Percentiles rank a stretch among this genome's conserved stretches.
Evolutionary conservation across 2,329 filamentous ascomycete species (phyloP).

Genomic region (Blastomyces silverae): DNA sequence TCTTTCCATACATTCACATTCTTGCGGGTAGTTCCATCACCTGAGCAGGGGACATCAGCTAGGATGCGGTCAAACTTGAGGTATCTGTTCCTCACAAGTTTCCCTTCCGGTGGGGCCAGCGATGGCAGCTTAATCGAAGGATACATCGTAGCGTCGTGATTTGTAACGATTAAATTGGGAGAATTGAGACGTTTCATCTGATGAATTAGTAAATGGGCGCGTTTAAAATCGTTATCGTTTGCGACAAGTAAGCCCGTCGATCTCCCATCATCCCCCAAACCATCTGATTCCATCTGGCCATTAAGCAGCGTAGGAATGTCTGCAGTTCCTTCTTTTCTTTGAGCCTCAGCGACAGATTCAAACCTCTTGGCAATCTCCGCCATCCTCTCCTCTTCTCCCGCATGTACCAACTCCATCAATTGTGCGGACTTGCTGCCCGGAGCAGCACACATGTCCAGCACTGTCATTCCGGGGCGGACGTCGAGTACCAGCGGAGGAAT

Average conservation of each 20-base stretch:
- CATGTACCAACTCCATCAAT: constrained; percentile 87
- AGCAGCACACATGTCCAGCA: constrained; percentile 91
- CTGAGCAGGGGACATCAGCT: constrained; percentile 93
- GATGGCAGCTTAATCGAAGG: constrained; percentile 81
- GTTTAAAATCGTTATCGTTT: constrained; percentile 95
- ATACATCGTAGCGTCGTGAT: constrained; percentile 94
- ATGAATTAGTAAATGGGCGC: constrained; percentile 93
- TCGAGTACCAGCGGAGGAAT: constrained; percentile 93
- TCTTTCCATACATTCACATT: constrained; percentile 92
- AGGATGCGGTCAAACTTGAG: constrained; percentile 96
- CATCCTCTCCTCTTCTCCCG: constrained; percentile 82
- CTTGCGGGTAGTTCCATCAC: constrained; percentile 89
- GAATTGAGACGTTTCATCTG: constrained; percentile 96
- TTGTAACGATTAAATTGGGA: constrained; percentile 92
- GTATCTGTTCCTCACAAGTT: constrained; percentile 57
- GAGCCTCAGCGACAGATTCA: constrained; percentile 47
- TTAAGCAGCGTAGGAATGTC: constrained; percentile 22
- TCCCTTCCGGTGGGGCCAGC: constrained; percentile 47
- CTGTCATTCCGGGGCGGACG: constrained; percentile 80
- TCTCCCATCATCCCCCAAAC: constrained; percentile 66
- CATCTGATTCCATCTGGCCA: constrained; percentile 49
- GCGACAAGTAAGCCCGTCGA: constrained; percentile 88
- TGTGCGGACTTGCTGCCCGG: constrained; percentile 97
- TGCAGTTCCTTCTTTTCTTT: constrained; percentile 23
- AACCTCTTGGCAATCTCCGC: constrained; percentile 61